Conservation (phyloP, 75 land plant species). For the Pseudotsuga menziesii region DNA sequence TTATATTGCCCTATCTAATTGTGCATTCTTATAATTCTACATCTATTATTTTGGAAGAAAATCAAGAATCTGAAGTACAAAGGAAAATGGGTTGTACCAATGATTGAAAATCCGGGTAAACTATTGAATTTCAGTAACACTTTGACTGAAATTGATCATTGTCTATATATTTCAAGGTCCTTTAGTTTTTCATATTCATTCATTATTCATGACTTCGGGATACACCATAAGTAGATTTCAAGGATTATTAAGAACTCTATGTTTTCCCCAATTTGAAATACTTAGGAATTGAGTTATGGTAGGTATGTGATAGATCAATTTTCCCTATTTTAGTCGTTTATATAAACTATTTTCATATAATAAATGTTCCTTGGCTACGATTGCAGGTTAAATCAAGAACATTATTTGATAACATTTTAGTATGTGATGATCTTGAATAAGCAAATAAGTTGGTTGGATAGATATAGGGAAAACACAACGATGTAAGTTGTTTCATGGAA, state of each 20-base stretch:
- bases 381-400: constrained; percentile 88
- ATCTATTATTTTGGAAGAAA: no score
- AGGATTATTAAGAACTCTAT: constrained; percentile 93
- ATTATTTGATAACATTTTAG: constrained; percentile 74
- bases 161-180: neutral
- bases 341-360: neutral
- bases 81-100: constrained; percentile 84
- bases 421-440: constrained; percentile 85
- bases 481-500: constrained; percentile 16
- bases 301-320: constrained; percentile 39
- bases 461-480: constrained; percentile 77
- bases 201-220: neutral
- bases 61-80: no score
- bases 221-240: constrained; percentile 54
- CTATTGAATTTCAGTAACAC: neutral
- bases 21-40: neutral
- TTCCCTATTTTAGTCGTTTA: no score
- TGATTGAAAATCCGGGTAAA: constrained; percentile 95
- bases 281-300: constrained; percentile 93
- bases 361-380: constrained; percentile 11
- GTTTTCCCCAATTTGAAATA: constrained; percentile 80
- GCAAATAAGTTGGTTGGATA: constrained; percentile 68
- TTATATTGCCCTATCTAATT: neutral
- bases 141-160: no score
- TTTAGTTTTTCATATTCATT: neutral